Evolutionary conservation across 1,284 basidiomycete genomes (phyloP), one percentile per base, ranked within the genome.

Genomic region (Trichosporon sp.): DNA sequence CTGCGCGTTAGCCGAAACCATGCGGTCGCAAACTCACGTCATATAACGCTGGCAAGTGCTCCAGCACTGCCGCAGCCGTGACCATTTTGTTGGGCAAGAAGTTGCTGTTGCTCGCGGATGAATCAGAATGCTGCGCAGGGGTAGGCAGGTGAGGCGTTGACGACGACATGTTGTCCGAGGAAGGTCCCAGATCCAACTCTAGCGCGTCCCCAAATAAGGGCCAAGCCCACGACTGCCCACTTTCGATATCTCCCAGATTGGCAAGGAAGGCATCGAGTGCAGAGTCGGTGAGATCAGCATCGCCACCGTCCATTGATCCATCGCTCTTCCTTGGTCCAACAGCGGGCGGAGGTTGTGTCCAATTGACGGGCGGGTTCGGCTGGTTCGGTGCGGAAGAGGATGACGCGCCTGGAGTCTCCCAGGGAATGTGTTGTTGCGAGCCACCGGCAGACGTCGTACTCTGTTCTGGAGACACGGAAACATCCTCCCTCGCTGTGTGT

Each of bases 241-340:
- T 37, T 60, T 63, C 16, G 44, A 56, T 52, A 44, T 63, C 58
- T 14, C 62, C 64, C 6, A 68, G 34, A 19, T 60, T 62, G 6
- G 64, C 64, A n/a, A 68, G 64, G 54, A 68, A 68, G 31, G 60
- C 52, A 25, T 68, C 66, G 25, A 68, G 54, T 3, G 66, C 66
- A 0, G 63, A 58, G 37, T 63, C 64, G 9, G 66, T 65, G 19
- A 67, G 37, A 25, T 65, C 63, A 9, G 46, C 65, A 4, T 54
- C 49, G 49, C 10, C 31, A 27, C 49, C 25, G 27, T 54, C 49
- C 29, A 54, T 31, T 29, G 49, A 14, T 10, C 27, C 49, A 54
- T 31, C 27, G 49, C 49, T 29, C 29, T 29, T 29, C 27, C 49
- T 54, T 29, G 27, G 25, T 13, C 49, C 49, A 14, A 29, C 25